Base-by-base conservation (phyloP, 306 rosid species). In the Prinsepia uniflora region DNA sequence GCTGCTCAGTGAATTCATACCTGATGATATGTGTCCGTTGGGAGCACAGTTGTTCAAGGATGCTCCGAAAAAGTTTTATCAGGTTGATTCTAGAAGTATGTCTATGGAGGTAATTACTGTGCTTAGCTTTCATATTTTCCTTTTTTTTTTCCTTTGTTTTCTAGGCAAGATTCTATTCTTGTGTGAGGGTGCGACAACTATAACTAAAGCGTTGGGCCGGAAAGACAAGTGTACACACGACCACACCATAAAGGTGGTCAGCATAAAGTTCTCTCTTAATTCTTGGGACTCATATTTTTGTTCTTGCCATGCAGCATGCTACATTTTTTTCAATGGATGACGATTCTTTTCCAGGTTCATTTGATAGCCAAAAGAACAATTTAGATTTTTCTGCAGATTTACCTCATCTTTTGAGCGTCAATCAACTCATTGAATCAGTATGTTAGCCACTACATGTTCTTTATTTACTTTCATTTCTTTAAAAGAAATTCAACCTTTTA, bases 361-460 rank as follows among this genome's bases (percentile, higher is more conserved):
- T 83, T 58, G 95, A 83, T 52, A 76, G 76, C 79, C 92, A 85
- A 47, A 84, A 78, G 76, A 68, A 79, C 30, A 76, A 40, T 72
- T 43, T 74, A 20, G 85, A 78, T 6, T 67, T 82, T 71, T 76
- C 85, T 18, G 6, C 46, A 11, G 90, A 83, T 59, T 73, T 42
- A 72, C 90, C 87, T 53, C 48, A 36, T 69, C 80, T 89, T 73
- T 80, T 91, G 84, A 82, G 88, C 44, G 97, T 92, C 64, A 72
- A 87, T 84, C 92, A 91, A 84, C 88, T 95, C 64, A 76, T 95
- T 78, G 97, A 95, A 83, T 89, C 90, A 55, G 99, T 95, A 89
- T 24, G 91, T 85, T 77, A 58, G 70, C 74, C 79, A 41, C 77
- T 77, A 64, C 72, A 40, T 54, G 10, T 69, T 42, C 65, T 75